Evolutionary conservation across 257 asterid genomes (phyloP).

Genomic region (Lycium barbarum): DNA sequence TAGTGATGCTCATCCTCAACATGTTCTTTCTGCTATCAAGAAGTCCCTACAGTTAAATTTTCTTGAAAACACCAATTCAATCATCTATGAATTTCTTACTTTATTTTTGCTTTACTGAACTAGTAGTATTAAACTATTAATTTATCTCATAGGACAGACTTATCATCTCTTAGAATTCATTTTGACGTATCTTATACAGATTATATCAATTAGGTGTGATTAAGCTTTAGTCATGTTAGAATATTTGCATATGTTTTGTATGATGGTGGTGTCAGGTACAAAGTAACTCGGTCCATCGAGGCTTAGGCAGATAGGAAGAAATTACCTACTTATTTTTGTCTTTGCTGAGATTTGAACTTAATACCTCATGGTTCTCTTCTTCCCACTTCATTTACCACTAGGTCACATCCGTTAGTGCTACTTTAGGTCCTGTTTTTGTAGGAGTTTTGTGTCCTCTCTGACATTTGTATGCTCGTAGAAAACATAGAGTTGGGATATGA

Average conservation of each 20-base stretch:
- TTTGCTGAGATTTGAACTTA: too few species aligned
- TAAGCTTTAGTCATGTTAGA: neutral
- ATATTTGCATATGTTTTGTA: too few species aligned
- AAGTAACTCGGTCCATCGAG: too few species aligned
- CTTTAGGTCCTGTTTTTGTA: neutral
- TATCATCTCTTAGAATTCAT: too few species aligned
- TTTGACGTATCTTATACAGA: too few species aligned
- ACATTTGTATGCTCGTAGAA: neutral
- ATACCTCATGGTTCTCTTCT: neutral
- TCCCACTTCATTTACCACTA: neutral
- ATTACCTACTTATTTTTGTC: too few species aligned
- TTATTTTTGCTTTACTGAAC: neutral
- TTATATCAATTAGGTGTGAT: neutral
- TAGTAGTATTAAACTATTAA: too few species aligned
- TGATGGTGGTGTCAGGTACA: too few species aligned
- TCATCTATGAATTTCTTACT: neutral
- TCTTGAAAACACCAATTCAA: neutral
- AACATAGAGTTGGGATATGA: too few species aligned
- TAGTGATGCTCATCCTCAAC: slow-evolving; percentile 61
- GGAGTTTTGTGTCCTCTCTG: neutral
- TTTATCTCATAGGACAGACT: too few species aligned
- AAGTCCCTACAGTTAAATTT: slow-evolving; percentile 41
- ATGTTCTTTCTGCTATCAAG: slow-evolving; percentile 53
- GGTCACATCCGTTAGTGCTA: neutral
- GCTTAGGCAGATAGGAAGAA: too few species aligned